Base-by-base conservation (phyloP, 306 rosid species). In the Prunus mume region DNA sequence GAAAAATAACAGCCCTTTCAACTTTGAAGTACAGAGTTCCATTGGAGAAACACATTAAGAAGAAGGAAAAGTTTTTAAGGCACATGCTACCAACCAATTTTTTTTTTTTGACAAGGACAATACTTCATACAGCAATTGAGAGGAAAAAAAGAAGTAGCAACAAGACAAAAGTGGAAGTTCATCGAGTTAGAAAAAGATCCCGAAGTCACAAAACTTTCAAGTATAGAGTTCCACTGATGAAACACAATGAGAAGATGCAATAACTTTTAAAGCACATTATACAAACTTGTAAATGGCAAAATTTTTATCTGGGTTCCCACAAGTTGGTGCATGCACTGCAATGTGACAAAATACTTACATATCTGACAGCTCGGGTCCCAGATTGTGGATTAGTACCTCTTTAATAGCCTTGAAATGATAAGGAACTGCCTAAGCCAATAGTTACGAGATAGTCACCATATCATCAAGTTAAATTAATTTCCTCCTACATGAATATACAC, bases 361-460 rank as follows among this genome's bases (percentile, higher is more conserved):
- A 45, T 90, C 88, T 54, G 90, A 79, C 79, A 91, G 82, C 81
- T 90, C 84, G 3, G 80, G 84, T 72, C 96, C 93, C 25, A 91
- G 80, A 84, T 86, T 91, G 69, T 54, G 83, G 76, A 76, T 78
- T 62, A 93, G 76, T 46, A 87, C 90, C 68, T 84, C 78, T 80
- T 86, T 71, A 57, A 93, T 84, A 65, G 79, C 89, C 83, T 81
- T 72, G 71, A 90, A 91, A 73, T 82, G 87, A 83, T 87, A 85
- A 78, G 98, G 93, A 82, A 85, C 87, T 69, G 93, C 97, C 98
- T 93, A 85, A 28, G 64, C 73, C 83, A 79, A 79, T 56, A 80
- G 79, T 67, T 67, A 73, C 66, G 52, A 68, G 45, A 85, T 25
- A 79, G 41, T 73, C 49, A 79, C 76, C 83, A 83, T 46, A 71